Evolutionary conservation across 2,329 filamentous ascomycete species (phyloP).

Genomic region (Mycosphaerella arachidis): DNA sequence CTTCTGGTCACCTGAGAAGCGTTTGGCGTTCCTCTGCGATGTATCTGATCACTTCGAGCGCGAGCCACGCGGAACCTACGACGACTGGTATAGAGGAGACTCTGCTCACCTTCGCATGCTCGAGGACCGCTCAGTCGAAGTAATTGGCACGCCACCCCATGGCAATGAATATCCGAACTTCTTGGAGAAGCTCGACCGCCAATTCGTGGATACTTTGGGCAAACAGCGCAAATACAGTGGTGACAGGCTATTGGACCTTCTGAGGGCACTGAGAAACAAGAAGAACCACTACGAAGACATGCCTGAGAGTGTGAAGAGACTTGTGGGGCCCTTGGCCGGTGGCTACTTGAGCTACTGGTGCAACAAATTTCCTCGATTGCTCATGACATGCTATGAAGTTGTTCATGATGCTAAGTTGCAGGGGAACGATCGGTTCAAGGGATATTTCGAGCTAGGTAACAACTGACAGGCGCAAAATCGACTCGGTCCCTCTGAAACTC

Average conservation of each 20-base stretch:
- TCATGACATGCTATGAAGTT: slow-evolving; percentile 75
- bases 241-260: slow-evolving; percentile 72
- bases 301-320: slow-evolving; percentile 68
- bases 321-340: slow-evolving; percentile 69
- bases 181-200: slow-evolving; percentile 66
- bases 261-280: slow-evolving; percentile 90
- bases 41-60: slow-evolving; percentile 96
- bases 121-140: slow-evolving; percentile 46
- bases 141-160: slow-evolving; percentile 52
- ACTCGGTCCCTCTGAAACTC: not conserved
- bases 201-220: slow-evolving; percentile 83
- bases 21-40: slow-evolving; percentile 88
- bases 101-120: slow-evolving; percentile 60
- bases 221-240: slow-evolving; percentile 96
- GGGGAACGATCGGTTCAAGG: slow-evolving; percentile 61
- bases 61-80: slow-evolving; percentile 64
- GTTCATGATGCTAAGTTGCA: slow-evolving; percentile 64
- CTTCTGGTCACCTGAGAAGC: slow-evolving; percentile 89
- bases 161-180: slow-evolving; percentile 56
- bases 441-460: slow-evolving; percentile 56
- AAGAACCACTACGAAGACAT: slow-evolving; percentile 98
- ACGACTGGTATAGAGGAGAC: slow-evolving; percentile 30
- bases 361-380: slow-evolving; percentile 67
- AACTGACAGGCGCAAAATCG: slow-evolving; percentile 7
- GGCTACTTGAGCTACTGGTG: slow-evolving; percentile 79